Evolutionary conservation across 805 yeast genomes (phyloP).

Genomic region (Metschnikowia hibisci): DNA sequence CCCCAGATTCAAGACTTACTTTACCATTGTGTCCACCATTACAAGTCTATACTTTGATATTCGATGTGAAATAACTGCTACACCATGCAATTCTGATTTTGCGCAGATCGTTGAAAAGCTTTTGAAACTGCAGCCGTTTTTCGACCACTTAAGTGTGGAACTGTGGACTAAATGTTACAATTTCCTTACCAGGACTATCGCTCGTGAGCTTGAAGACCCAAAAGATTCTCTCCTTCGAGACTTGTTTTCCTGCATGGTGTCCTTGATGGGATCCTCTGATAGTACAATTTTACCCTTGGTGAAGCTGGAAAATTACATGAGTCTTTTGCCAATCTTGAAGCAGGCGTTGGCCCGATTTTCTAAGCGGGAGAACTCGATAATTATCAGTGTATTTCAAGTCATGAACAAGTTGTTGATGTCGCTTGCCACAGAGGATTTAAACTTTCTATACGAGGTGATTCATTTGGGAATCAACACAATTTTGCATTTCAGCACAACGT

Average conservation of each 20-base stretch:
- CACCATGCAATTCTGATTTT: conserved; percentile 26
- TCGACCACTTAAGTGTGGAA: conserved; percentile 27
- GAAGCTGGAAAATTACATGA: conserved; percentile 17
- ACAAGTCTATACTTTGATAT: conserved; percentile 18
- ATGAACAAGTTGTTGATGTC: conserved; percentile 43
- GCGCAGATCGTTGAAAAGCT: conserved; percentile 20
- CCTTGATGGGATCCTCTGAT: conserved; percentile 23
- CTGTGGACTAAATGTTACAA: conserved; percentile 27
- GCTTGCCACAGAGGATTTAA: conserved; percentile 39
- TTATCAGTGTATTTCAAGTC: conserved; percentile 33
- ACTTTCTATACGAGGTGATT: conserved; percentile 35
- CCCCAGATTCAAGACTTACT: conserved; percentile 22
- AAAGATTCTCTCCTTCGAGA: conserved; percentile 23
- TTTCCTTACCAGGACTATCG: conserved; percentile 22
- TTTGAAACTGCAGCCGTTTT: conserved; percentile 23
- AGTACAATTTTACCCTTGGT: conserved; percentile 18
- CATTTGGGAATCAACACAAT: conserved; percentile 36
- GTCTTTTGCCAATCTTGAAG: conserved; percentile 18
- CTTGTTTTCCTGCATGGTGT: conserved; percentile 17
- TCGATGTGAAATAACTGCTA: conserved; percentile 11
- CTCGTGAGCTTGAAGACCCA: conserved; percentile 10
- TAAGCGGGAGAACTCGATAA: conserved; percentile 23
- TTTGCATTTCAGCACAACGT: conserved; percentile 34
- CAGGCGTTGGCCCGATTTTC: conserved; percentile 16
- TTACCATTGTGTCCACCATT: conserved; percentile 18